Evolutionary conservation across 805 yeast genomes (phyloP), one percentile per base, ranked within the genome.

Genomic region (Candida gorgasii): DNA sequence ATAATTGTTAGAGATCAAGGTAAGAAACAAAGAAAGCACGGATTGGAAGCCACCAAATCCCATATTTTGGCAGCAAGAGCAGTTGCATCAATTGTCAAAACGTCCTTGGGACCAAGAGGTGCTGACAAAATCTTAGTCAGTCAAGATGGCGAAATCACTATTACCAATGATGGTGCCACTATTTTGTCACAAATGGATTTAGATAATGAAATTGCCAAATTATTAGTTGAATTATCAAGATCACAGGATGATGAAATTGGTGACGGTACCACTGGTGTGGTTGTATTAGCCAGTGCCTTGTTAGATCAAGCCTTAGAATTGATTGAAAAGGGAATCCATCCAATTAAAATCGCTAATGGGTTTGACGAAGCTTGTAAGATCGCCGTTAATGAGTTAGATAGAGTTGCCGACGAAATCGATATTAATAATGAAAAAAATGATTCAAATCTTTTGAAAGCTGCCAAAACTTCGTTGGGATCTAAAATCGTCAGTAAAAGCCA

Each of bases 231-330:
- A 67, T 76, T 93, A 51, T 86, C 97, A 22, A 86, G 80, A 63
- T 87, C 96, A 19, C 99, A 92, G 73, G 99, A 92, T 65, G 97
- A 93, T 62, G 98, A 92, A 69, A 89, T 92, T 61, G 99, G 99
- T 43, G 99, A 92, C 63, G 99, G 99, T 59, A 93, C 99, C 20
- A 93, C 99, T 4, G 98, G 98, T 60, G 99, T 93, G 20, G 98
- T 93, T 41, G 98, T 93, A 2, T 72, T 93, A 40, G 98, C 99
- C 1, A 86, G 96, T 52, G 95, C 98, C 2, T 72, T 93, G 50
- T 74, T 93, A 45, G 97, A 92, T 63, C 96, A 93, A 69, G 97
- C 99, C 2, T 67, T 86, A 43, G 97, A 89, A 60, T 78, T 93
- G 49, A 90, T 93, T 52, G 97, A 93, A 59, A 89, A 87, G 70